phyloP scores from a whole-genome alignment of 345 rosid species.

The Excoecaria cochinchinensis region DNA sequence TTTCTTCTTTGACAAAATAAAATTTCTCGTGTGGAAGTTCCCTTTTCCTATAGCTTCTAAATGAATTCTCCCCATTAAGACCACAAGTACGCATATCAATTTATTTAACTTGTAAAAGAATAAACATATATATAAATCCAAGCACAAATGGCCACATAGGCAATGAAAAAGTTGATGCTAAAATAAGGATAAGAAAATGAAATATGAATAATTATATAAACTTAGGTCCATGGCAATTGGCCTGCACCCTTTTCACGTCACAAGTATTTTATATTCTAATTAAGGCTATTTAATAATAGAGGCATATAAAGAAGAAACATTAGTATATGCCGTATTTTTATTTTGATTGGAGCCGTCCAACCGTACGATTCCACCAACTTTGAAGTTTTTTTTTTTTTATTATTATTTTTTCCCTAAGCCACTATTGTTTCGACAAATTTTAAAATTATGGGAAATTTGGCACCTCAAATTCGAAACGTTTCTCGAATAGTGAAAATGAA shows the following conservation, averaged over 20 bases:
- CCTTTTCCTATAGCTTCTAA: not conserved
- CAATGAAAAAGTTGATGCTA: not conserved
- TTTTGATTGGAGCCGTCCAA: not conserved
- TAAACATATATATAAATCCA: not conserved
- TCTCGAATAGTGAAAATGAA: not conserved
- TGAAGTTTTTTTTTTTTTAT: not conserved
- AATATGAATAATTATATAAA: not conserved
- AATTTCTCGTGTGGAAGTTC: not conserved
- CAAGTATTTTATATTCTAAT: not conserved
- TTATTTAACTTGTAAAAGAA: not conserved
- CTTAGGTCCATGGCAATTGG: conserved; percentile 2
- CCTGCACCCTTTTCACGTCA: not conserved
- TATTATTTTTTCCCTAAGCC: not conserved
- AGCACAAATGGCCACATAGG: not conserved
- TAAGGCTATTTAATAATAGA: not conserved
- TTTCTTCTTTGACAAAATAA: not conserved
- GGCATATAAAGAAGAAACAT: too few species aligned
- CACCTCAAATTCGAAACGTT: conserved; percentile 20
- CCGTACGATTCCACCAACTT: conserved; percentile 5
- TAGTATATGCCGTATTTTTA: not conserved
- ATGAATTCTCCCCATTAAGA: not conserved
- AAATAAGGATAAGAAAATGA: not conserved
- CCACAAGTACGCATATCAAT: not conserved
- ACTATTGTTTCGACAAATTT: not conserved
- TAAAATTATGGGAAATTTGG: not conserved